These are phyloP conservation scores for Aureobasidium lini DNA, from an alignment of 2,329 filamentous ascomycete species.

Conservation along the genomic window DNA sequence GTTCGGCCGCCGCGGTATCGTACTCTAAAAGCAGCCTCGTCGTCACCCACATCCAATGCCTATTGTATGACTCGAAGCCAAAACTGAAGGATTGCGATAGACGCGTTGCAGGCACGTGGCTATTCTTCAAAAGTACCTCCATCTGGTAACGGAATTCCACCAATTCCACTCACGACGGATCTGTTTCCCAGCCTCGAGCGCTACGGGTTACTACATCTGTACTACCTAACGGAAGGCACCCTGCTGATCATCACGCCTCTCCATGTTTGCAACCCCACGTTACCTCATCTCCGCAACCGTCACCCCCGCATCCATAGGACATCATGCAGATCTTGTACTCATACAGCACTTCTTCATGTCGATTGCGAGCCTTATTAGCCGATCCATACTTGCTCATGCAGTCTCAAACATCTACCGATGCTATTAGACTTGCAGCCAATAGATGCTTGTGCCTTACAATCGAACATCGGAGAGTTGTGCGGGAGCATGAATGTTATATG, in stretches of 20 bases:
- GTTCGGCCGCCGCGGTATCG: neutral
- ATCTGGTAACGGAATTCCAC: neutral
- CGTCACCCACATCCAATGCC: neutral
- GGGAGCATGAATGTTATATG: neutral
- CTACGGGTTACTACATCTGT: neutral
- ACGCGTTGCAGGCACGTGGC: neutral
- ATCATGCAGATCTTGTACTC: neutral
- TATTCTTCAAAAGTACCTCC: neutral
- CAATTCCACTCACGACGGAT: neutral
- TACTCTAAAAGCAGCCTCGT: neutral
- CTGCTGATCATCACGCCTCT: conserved; percentile 3
- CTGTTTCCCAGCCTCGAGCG: neutral
- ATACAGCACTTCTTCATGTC: neutral
- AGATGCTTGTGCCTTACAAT: neutral
- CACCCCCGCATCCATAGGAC: neutral
- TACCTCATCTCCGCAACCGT: neutral
- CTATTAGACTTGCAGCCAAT: neutral
- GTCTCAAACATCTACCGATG: neutral
- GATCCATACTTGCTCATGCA: neutral
- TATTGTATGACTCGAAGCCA: neutral
- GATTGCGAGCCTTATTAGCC: neutral
- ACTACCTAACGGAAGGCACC: neutral
- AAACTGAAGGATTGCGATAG: neutral
- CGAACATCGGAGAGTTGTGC: conserved; percentile 1
- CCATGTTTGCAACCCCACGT: neutral